A percentile compares a stretch with the other conserved stretches of the same genome.
These are phyloP conservation scores for Fraxinus latifolia DNA, from an alignment of 305 asterid species.

Conservation along the genomic window DNA sequence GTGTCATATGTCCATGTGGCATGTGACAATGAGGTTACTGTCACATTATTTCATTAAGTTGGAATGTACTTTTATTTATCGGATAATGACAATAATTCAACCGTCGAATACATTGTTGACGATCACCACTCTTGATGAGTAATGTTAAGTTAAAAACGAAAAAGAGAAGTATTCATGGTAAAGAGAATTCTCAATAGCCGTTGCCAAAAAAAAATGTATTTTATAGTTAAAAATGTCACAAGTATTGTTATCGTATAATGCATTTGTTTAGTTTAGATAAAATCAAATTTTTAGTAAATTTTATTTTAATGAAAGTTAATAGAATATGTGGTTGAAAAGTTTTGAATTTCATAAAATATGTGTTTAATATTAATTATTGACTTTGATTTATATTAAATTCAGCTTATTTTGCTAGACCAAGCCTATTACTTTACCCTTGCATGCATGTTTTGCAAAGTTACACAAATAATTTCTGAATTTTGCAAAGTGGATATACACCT, in stretches of 20 bases:
- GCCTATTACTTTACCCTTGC: too few species aligned
- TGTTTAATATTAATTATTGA: too few species aligned
- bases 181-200: background rate
- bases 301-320: too few species aligned
- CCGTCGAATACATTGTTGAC: background rate
- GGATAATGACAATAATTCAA: background rate
- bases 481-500: background rate
- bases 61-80: background rate
- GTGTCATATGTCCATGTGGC: background rate
- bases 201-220: background rate
- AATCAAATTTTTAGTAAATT: too few species aligned
- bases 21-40: background rate
- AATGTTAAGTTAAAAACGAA: background rate
- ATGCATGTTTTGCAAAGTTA: background rate
- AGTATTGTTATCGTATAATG: background rate
- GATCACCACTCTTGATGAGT: background rate
- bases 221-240: background rate
- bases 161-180: background rate
- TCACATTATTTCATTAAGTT: background rate
- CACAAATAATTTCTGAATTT: background rate
- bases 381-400: too few species aligned
- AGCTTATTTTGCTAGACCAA: too few species aligned
- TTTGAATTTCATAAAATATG: too few species aligned
- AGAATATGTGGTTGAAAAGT: too few species aligned
- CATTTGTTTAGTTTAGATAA: too few species aligned